Base-by-base conservation (phyloP, 805 yeast genomes). In the Millerago galiae region DNA sequence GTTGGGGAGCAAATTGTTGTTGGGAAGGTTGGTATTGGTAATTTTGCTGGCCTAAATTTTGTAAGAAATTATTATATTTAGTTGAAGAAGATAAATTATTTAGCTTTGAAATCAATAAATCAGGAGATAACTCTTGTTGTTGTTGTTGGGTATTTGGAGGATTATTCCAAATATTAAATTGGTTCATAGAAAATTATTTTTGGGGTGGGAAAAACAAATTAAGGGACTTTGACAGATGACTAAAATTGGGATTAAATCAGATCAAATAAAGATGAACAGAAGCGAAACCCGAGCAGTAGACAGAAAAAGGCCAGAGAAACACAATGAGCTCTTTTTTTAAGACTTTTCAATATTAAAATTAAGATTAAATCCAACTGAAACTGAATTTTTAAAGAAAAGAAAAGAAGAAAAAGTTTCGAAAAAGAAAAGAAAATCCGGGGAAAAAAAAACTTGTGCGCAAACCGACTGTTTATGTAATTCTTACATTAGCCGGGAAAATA, bases 81-180 rank as follows among this genome's bases (percentile, higher is more conserved):
- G 48, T 34, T 1, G 55, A 51, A 9, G 43, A 41, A 8, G 54
- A 47, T 6, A 55, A 47, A 18, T 46, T 51, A 34, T 52, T 50
- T 25, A 55, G 42, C 28, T 54, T 43, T 8, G 54, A 45, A 27
- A 55, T 54, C 25, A 55, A 36, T 29, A 55, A 42, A 26, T 55
- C 58, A 2, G 59, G 57, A 6, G 57, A 54, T 9, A 55, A 32
- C 27, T 26, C 35, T 6, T 16, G 38, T 11, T 40, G 38, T n/a
- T 47, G 53, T 26, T 35, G 48, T 45, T 40, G 50, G 25, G 17
- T n/a, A 25, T 32, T 18, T 16, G 28, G 31, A 30, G 24, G 8
- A 14, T 43, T 40, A 34, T 43, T 46, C 49, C 49, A 46, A n/a
- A 46, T 46, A 32, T 46, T 46, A 42, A 33, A 46, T 33, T 43